phyloP scores from a whole-genome alignment of 2,329 filamentous ascomycete genomes.

The Peltaster fructicola region DNA sequence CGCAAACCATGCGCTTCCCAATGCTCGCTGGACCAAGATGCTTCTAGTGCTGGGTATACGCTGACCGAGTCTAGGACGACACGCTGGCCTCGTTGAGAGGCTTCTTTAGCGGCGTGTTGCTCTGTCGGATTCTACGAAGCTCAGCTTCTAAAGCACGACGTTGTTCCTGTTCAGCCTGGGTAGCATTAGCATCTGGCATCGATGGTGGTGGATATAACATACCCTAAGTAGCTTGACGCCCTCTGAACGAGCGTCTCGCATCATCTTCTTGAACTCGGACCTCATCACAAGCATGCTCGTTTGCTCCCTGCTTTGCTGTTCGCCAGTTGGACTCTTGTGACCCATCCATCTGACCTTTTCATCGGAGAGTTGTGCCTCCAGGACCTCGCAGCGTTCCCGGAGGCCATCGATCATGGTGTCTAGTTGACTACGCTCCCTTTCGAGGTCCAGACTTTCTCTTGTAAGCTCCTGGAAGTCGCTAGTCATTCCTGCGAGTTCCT shows the following conservation, averaged over 20 bases:
- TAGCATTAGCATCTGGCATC: constrained; percentile 2
- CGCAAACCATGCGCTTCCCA: too few relatives aligned
- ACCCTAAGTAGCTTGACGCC: constrained; percentile 48
- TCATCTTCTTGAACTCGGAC: constrained; percentile 67
- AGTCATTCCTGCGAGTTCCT: constrained; percentile 49
- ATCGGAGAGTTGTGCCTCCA: constrained; percentile 48
- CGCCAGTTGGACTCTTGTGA: constrained; percentile 32
- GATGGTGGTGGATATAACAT: constrained; percentile 24
- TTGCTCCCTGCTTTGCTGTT: constrained; percentile 25
- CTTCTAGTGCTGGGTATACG: too few relatives aligned
- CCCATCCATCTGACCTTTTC: constrained; percentile 51
- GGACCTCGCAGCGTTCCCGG: constrained; percentile 42
- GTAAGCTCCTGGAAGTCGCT: constrained; percentile 54
- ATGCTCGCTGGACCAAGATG: too few relatives aligned
- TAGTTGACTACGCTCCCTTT: constrained; percentile 49
- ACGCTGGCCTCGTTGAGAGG: too few relatives aligned
- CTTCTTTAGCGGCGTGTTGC: constrained; percentile 14
- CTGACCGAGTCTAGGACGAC: too few relatives aligned
- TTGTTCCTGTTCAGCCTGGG: constrained; percentile 54
- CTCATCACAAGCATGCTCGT: constrained; percentile 53
- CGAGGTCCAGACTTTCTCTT: constrained; percentile 50
- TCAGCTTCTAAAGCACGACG: constrained; percentile 47
- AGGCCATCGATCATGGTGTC: constrained; percentile 46
- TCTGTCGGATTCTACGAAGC: constrained; percentile 35
- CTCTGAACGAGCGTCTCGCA: constrained; percentile 52